phyloP scores from a whole-genome alignment of 2,329 filamentous ascomycete species.

The Coniochaeta hoffmannii region DNA sequence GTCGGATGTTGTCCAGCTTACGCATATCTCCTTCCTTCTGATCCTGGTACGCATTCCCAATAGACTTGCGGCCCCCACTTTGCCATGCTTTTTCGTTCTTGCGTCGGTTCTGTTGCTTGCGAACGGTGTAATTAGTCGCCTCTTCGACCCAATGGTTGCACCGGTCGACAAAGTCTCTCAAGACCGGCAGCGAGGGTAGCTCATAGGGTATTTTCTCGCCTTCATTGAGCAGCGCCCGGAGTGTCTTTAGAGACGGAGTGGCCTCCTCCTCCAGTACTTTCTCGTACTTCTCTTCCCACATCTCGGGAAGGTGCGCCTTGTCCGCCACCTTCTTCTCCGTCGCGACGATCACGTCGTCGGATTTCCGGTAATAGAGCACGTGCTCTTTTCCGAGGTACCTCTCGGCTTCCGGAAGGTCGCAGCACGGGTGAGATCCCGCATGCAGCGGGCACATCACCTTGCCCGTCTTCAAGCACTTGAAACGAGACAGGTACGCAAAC shows the following conservation, averaged over 20 bases:
- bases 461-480: slow-evolving; percentile 73
- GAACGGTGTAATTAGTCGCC: slow-evolving; percentile 89
- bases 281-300: slow-evolving; percentile 86
- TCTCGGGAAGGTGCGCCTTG: slow-evolving; percentile 76
- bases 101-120: slow-evolving; percentile 94
- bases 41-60: slow-evolving; percentile 49
- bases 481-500: slow-evolving; percentile 85
- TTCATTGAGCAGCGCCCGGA: slow-evolving; percentile 80
- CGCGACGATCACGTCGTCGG: slow-evolving; percentile 59
- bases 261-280: slow-evolving; percentile 76
- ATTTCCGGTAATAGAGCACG: slow-evolving; percentile 68
- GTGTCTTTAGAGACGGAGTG: slow-evolving; percentile 75
- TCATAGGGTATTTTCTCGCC: slow-evolving; percentile 94
- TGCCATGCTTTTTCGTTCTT: slow-evolving; percentile 90
- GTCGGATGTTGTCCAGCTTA: slow-evolving; percentile 81
- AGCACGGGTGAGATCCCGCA: slow-evolving; percentile 75
- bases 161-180: slow-evolving; percentile 86
- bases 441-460: slow-evolving; percentile 80
- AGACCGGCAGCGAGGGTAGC: slow-evolving; percentile 70
- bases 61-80: slow-evolving; percentile 62
- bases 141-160: slow-evolving; percentile 99
- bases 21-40: slow-evolving; percentile 83
- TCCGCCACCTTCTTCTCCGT: slow-evolving; percentile 73
- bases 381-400: slow-evolving; percentile 67
- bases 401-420: slow-evolving; percentile 57